Evolutionary conservation across 164 flowering plant genomes (phyloP).

Genomic region (Berberis thunbergii): DNA sequence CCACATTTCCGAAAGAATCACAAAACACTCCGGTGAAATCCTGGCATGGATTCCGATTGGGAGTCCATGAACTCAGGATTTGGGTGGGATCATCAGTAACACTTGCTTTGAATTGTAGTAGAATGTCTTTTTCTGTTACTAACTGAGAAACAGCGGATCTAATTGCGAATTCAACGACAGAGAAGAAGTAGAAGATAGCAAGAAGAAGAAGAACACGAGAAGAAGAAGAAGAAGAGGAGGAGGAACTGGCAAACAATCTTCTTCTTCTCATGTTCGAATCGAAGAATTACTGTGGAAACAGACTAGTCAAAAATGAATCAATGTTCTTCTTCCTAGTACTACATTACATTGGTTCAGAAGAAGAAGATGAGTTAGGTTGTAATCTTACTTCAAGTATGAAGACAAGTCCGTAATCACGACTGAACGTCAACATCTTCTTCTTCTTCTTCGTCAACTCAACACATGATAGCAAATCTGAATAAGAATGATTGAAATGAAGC

Average conservation of each 20-base stretch:
- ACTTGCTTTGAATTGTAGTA: constrained; percentile 73
- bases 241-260: too few species aligned
- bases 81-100: constrained; percentile 59
- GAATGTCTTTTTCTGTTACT: constrained; percentile 55
- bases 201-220: constrained; percentile 25
- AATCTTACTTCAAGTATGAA: neutral
- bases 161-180: neutral
- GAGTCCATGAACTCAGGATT: constrained; percentile 56
- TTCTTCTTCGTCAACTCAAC: neutral
- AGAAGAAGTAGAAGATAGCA: neutral
- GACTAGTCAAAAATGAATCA: too few species aligned
- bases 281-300: too few species aligned
- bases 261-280: constrained; percentile 36
- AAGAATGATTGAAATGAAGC: neutral
- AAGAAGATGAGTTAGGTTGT: neutral
- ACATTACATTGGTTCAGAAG: neutral
- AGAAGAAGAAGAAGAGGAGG: neutral
- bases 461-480: neutral
- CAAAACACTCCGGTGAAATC: constrained; percentile 63
- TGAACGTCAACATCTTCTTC: neutral
- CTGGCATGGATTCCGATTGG: constrained; percentile 39
- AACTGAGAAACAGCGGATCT: constrained; percentile 21
- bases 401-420: constrained; percentile 2
- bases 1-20: constrained; percentile 53
- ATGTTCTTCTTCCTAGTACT: neutral